Evolutionary conservation across 306 rosid species (phyloP).

Genomic region (Trifolium subterraneum): DNA sequence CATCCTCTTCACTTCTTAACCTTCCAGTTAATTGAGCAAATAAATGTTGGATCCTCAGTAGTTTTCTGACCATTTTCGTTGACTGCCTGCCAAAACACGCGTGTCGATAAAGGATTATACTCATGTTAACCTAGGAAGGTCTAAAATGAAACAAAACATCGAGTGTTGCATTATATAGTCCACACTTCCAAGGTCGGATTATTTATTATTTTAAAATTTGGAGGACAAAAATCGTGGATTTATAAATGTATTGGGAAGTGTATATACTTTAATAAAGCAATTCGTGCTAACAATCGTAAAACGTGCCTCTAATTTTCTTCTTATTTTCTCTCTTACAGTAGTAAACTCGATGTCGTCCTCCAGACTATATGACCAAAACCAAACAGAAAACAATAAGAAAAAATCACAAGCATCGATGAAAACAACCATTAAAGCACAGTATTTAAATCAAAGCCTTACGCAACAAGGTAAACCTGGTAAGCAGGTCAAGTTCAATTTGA

Average conservation of each 20-base stretch:
- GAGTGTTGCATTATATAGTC: too few relatives aligned
- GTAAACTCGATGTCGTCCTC: conserved; percentile 91
- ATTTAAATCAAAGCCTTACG: conserved; percentile 5
- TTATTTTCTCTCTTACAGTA: conserved; percentile 81
- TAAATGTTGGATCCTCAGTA: conserved; percentile 86
- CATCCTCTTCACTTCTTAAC: conserved; percentile 79
- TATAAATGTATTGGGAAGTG: background rate
- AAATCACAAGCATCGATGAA: too few relatives aligned
- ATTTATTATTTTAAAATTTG: too few relatives aligned
- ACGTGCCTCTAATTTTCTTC: conserved; percentile 28
- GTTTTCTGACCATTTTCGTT: conserved; percentile 73
- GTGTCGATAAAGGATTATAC: background rate
- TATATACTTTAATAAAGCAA: conserved; percentile 4
- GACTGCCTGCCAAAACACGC: conserved; percentile 64
- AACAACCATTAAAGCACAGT: too few relatives aligned
- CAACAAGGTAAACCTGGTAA: conserved; percentile 71
- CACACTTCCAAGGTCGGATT: too few relatives aligned
- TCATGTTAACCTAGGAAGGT: too few relatives aligned
- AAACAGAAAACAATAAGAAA: too few relatives aligned
- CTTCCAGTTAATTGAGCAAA: conserved; percentile 73
- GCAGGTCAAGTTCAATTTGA: conserved; percentile 83
- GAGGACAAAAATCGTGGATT: too few relatives aligned
- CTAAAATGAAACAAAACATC: too few relatives aligned
- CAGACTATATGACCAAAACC: too few relatives aligned
- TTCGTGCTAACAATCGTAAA: background rate